phyloP scores from a whole-genome alignment of 352 stramenopile genomes.

The Phytophthora pistaciae region DNA sequence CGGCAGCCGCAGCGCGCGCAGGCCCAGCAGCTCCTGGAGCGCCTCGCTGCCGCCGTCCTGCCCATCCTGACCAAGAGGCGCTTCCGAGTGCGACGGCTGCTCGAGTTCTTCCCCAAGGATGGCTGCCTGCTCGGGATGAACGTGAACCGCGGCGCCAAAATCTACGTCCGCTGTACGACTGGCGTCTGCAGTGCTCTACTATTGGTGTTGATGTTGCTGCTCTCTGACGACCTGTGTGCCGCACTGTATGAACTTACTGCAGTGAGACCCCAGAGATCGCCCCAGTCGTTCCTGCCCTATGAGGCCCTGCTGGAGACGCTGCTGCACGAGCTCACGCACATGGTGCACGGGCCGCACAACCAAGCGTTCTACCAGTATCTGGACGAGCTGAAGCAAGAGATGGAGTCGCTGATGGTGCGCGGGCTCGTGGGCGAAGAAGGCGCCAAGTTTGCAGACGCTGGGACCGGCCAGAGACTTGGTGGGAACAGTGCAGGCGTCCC shows the following conservation, averaged over 20 bases:
- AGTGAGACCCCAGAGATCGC: slow-evolving; percentile 23
- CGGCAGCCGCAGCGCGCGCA: slow-evolving; percentile 28
- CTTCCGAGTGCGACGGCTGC: slow-evolving; percentile 63
- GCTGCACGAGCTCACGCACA: slow-evolving; percentile 80
- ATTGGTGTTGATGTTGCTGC: background rate
- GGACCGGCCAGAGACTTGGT: slow-evolving; percentile 47
- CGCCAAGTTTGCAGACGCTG: slow-evolving; percentile 53
- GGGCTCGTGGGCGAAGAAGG: slow-evolving; percentile 54
- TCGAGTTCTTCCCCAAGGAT: slow-evolving; percentile 80
- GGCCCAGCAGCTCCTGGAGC: slow-evolving; percentile 57
- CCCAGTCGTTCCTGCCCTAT: slow-evolving; percentile 53
- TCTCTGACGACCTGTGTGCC: background rate
- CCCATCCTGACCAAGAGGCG: slow-evolving; percentile 60
- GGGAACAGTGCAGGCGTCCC: slow-evolving; percentile 6
- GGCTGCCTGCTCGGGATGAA: slow-evolving; percentile 78
- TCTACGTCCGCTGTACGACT: slow-evolving; percentile 70
- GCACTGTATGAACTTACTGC: background rate
- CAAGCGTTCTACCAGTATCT: slow-evolving; percentile 73
- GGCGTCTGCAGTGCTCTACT: background rate
- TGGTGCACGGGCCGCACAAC: slow-evolving; percentile 75
- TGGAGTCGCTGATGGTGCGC: slow-evolving; percentile 66
- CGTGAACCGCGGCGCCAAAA: slow-evolving; percentile 75
- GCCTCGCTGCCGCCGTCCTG: slow-evolving; percentile 58
- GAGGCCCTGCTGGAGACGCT: slow-evolving; percentile 76
- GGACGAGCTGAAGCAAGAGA: slow-evolving; percentile 67